Conservation (phyloP, 208 protist species). For the Wallacemonas sp. region DNA sequence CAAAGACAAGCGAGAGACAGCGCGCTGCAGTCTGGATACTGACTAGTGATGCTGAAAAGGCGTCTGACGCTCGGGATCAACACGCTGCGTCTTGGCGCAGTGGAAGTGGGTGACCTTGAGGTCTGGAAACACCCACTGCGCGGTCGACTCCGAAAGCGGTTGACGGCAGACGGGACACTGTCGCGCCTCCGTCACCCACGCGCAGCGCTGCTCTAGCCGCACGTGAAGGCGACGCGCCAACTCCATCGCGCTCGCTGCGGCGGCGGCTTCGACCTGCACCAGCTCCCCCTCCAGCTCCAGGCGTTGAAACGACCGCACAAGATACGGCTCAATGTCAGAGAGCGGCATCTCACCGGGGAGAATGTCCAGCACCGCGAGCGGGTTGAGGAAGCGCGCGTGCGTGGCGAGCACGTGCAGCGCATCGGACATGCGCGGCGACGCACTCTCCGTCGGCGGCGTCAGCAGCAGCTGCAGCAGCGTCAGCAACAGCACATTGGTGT, state of each 20-base stretch:
- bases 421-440: slow-evolving; percentile 24
- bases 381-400: slow-evolving; percentile 34
- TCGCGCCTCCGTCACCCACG: slow-evolving; percentile 36
- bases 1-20: background rate
- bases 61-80: slow-evolving; percentile 52
- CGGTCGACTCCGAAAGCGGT: slow-evolving; percentile 26
- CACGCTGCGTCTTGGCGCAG: slow-evolving; percentile 31
- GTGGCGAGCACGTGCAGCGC: slow-evolving; percentile 38
- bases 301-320: slow-evolving; percentile 43
- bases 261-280: slow-evolving; percentile 22
- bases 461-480: slow-evolving; percentile 53
- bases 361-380: slow-evolving; percentile 28
- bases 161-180: slow-evolving; percentile 45
- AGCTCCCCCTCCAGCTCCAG: slow-evolving; percentile 29
- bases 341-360: slow-evolving; percentile 43
- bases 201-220: slow-evolving; percentile 40
- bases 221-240: slow-evolving; percentile 20
- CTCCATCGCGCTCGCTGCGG: slow-evolving; percentile 25
- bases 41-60: background rate
- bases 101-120: slow-evolving; percentile 57
- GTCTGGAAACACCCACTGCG: slow-evolving; percentile 52
- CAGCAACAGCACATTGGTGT: slow-evolving; percentile 33
- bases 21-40: slow-evolving; percentile 1
- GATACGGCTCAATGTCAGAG: slow-evolving; percentile 34
- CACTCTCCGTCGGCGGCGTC: slow-evolving; percentile 26